Evolutionary conservation across 2,329 filamentous ascomycete species (phyloP), one percentile per base, ranked within the genome.

Genomic region (Phialemonium atrogriseum): DNA sequence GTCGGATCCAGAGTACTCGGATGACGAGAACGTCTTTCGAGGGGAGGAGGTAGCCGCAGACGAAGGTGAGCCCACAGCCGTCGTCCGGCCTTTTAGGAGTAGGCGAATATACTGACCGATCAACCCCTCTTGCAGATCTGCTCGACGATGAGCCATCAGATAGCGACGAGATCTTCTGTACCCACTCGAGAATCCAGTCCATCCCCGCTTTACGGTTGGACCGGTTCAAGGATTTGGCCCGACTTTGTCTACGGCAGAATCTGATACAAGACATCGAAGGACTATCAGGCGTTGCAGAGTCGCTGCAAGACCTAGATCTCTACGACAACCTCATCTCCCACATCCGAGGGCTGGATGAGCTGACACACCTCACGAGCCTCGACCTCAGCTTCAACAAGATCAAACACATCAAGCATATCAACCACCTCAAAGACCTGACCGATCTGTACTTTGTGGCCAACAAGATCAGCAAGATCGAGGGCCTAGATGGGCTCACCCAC

Each of bases 371-470:
- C 33, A 85, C 73, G 5, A 81, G 66, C 35, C 74, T 98, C 33
- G 91, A 98, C 54, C 69, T 98, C 31, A 93, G 84, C 56, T 98
- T 95, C 73, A 98, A 98, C 68, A 96, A 96, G 66, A 89, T 98
- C 64, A 95, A 94, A 57, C 88, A 95, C 59, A 94, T 98, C 64
- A 94, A 94, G 59, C 78, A 89, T 48, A 64, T 96, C 43, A 71
- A 72, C 36, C 82, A 89, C 48, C 64, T 98, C 37, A 80, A 64
- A 14, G 71, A 86, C 33, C 70, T 96, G 35, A 81, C 71, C 40
- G 86, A 96, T 45, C 55, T 98, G 4, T 98, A 83, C 56, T 84
- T 98, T 46, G 86, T 96, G 30, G 85, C 94, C 52, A 96, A 98
- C 61, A 91, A 91, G 57, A 94, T 98, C 52, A 72, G 73, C 43